Evolutionary conservation across 192 early-diverging fungal genomes (phyloP), one percentile per base, ranked within the genome.

Genomic region (Coemansia sp.): DNA sequence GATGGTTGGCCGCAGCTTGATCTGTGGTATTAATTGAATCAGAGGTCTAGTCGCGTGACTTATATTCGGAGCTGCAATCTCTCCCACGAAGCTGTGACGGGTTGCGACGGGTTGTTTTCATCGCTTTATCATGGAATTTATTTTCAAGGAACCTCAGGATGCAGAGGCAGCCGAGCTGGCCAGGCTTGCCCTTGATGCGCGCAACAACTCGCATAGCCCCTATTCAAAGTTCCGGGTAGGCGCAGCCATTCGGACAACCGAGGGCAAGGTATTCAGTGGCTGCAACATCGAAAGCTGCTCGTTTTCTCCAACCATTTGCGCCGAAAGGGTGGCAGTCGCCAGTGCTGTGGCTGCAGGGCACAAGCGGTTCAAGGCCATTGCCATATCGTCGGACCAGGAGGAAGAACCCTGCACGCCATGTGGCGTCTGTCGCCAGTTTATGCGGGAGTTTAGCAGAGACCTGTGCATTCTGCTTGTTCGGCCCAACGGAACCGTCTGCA

Each of bases 171-270:
- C 58, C 5, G 53, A 58, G 51, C 62, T 76, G 16, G 59, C 64
- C 1, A 32, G 28, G 26, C 40, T 53, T 0, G 44, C 72, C 7
- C 58, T 76, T 14, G 62, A 56, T 40, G 92, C 92, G 11, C 88
- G 88, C 46, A 69, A 82, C n/a, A 59, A 68, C 20, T 85, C 93
- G 2, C 94, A 97, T 65, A 84, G 83, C 12, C 94, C 94, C 5
- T 97, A 97, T 71, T 91, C 88, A 18, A 90, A 93, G 64, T 95
- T 95, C 68, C 82, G 88, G 16, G 92, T 97, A 16, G 94, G 94
- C 12, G 89, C 90, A 36, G 89, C 94, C 3, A 55, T 94, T 32
- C 70, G 90, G 34, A 77, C 87, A 9, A 76, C 79, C 40, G 79
- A 83, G 20, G 90, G 90, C 21, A 80, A 77, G 44, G 64, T 80